Conservation (phyloP, 163 green algal species). For the Botryococcus braunii region DNA sequence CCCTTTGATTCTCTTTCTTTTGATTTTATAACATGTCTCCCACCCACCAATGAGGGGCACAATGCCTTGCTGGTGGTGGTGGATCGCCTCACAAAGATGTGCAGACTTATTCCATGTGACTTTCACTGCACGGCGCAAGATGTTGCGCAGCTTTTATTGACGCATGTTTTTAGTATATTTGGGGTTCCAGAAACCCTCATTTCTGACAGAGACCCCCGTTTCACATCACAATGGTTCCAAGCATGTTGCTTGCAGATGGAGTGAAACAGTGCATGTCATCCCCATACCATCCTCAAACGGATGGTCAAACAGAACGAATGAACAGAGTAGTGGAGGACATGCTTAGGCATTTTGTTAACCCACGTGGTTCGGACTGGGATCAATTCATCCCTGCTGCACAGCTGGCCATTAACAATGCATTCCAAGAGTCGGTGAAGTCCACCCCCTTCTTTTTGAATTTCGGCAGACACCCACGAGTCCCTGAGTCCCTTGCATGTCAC, state of each 20-base stretch:
- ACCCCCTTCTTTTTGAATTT: slow-evolving; percentile 37
- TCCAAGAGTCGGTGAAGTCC: slow-evolving; percentile 13
- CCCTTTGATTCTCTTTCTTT: slow-evolving; percentile 19
- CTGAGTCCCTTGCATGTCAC: no score
- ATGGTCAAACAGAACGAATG: slow-evolving; percentile 51
- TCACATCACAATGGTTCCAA: slow-evolving; percentile 32
- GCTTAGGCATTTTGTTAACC: slow-evolving; percentile 27
- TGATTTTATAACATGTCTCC: slow-evolving; percentile 25
- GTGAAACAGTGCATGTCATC: slow-evolving; percentile 22
- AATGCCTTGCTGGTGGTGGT: slow-evolving; percentile 48
- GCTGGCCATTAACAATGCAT: slow-evolving; percentile 36
- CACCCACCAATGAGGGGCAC: slow-evolving; percentile 14
- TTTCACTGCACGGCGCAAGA: slow-evolving; percentile 17
- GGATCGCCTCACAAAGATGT: slow-evolving; percentile 43
- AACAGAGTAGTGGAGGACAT: slow-evolving; percentile 44
- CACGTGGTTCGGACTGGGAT: slow-evolving; percentile 25
- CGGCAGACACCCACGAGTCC: slow-evolving; percentile 22
- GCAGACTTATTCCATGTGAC: slow-evolving; percentile 25
- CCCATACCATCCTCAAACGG: slow-evolving; percentile 44
- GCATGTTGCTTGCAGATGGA: slow-evolving; percentile 14
- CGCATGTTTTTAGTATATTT: slow-evolving; percentile 34
- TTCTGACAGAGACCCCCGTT: slow-evolving; percentile 32
- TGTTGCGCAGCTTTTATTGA: slow-evolving; percentile 34
- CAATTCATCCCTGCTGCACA: slow-evolving; percentile 18
- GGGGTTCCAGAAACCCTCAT: slow-evolving; percentile 34